These are phyloP conservation scores for Boletus bicolor DNA, from an alignment of 768 basidiomycete genomes.

Conservation along the genomic window DNA sequence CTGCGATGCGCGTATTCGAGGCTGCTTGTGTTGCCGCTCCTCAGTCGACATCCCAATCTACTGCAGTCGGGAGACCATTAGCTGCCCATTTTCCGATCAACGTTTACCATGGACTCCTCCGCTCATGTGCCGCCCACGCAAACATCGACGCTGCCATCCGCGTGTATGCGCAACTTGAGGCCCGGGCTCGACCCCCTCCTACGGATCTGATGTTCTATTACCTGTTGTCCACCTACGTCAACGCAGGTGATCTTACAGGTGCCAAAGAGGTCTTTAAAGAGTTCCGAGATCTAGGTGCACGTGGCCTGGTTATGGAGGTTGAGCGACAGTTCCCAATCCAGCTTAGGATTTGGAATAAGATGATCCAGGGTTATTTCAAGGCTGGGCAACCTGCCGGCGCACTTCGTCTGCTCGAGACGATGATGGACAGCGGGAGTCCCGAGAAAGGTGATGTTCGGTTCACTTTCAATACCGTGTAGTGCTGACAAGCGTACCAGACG, in stretches of 20 bases:
- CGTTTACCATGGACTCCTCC: conserved; percentile 56
- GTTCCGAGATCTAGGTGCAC: conserved; percentile 44
- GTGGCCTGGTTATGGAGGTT: conserved; percentile 28
- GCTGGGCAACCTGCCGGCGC: conserved; percentile 61
- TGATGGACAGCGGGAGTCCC: conserved; percentile 50
- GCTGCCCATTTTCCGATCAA: conserved; percentile 27
- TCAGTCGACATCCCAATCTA: conserved; percentile 9
- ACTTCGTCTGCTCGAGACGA: conserved; percentile 61
- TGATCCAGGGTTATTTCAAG: conserved; percentile 73
- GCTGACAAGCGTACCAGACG: conserved; percentile 9
- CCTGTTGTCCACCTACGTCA: conserved; percentile 58
- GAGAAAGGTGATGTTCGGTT: conserved; percentile 7
- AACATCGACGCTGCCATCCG: conserved; percentile 60
- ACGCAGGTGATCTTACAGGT: conserved; percentile 44
- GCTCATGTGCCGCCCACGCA: conserved; percentile 55
- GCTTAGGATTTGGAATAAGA: conserved; percentile 64
- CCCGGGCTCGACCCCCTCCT: conserved; percentile 29
- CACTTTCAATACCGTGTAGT: not conserved
- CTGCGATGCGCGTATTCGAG: conserved; percentile 73
- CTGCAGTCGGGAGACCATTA: conserved; percentile 6
- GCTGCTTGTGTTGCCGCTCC: conserved; percentile 41
- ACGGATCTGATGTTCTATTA: conserved; percentile 43
- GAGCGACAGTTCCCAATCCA: conserved; percentile 31
- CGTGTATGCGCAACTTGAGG: conserved; percentile 63
- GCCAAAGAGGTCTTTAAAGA: conserved; percentile 62